These are phyloP conservation scores for Nicotiana otophora DNA, from an alignment of 257 asterid genomes.

Conservation along the genomic window DNA sequence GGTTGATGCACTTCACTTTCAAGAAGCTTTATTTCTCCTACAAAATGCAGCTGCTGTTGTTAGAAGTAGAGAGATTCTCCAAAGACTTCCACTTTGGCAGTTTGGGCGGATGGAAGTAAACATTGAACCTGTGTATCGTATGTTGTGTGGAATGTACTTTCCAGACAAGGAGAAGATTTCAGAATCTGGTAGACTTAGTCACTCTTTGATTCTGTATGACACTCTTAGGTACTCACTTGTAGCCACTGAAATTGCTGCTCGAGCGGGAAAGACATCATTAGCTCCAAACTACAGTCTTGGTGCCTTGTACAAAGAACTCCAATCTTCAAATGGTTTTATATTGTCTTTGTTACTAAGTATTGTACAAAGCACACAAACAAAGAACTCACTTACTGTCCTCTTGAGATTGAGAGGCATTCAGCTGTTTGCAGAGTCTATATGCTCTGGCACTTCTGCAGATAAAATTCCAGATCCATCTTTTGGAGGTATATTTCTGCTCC, in stretches of 20 bases:
- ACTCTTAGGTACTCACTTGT: constrained; percentile 78
- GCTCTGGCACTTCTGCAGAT: constrained; percentile 32
- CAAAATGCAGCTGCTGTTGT: constrained; percentile 55
- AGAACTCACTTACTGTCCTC: constrained; percentile 45
- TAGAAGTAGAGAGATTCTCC: constrained; percentile 40
- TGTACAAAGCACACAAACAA: constrained; percentile 48
- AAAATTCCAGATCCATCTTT: constrained; percentile 13
- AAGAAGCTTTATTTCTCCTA: constrained; percentile 57
- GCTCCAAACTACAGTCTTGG: constrained; percentile 58
- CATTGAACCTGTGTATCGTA: constrained; percentile 53
- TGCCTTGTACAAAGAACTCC: constrained; percentile 64
- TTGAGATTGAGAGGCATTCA: constrained; percentile 67
- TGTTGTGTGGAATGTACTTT: constrained; percentile 65
- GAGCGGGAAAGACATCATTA: constrained; percentile 59
- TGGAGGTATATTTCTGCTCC: background rate
- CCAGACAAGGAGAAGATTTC: constrained; percentile 59
- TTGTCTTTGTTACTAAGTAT: constrained; percentile 66
- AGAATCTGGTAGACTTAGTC: constrained; percentile 62
- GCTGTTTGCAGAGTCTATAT: constrained; percentile 66
- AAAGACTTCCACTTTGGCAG: constrained; percentile 43
- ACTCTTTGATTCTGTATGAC: constrained; percentile 77
- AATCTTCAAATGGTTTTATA: constrained; percentile 78
- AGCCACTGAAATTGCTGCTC: constrained; percentile 81
- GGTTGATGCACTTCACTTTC: constrained; percentile 37
- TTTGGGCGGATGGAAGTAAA: constrained; percentile 40